phyloP scores from a whole-genome alignment of 768 basidiomycete genomes.

The Russula sp. region DNA sequence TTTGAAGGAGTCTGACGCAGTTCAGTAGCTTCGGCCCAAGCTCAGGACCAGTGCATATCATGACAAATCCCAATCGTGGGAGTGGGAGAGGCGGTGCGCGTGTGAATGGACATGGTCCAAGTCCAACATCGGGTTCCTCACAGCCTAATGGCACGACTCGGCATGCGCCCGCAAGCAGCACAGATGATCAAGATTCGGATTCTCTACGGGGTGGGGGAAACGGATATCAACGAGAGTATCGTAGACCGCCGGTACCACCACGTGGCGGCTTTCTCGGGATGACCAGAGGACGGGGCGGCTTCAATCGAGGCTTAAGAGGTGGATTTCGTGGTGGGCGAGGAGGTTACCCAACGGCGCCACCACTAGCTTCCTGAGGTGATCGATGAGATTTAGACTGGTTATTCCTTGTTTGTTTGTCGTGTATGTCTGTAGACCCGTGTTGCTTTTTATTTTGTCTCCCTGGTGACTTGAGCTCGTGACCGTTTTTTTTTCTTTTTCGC shows the following conservation, averaged over 20 bases:
- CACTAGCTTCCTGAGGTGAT: slow-evolving; percentile 5
- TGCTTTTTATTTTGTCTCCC: not conserved
- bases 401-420: not conserved
- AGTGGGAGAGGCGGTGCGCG: slow-evolving; percentile 36
- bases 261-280: slow-evolving; percentile 26
- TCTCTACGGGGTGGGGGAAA: slow-evolving; percentile 12
- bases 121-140: slow-evolving; percentile 24
- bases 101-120: slow-evolving; percentile 24
- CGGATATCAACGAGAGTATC: slow-evolving; percentile 7
- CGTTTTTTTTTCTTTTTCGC: not conserved
- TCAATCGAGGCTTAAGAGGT: slow-evolving; percentile 26
- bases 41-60: slow-evolving; percentile 52
- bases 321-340: slow-evolving; percentile 27
- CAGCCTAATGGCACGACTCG: slow-evolving; percentile 20
- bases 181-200: slow-evolving; percentile 20
- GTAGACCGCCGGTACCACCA: slow-evolving; percentile 19
- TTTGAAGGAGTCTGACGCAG: not conserved
- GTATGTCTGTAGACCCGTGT: not conserved
- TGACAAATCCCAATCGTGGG: slow-evolving; percentile 68
- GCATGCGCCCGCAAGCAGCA: slow-evolving; percentile 2
- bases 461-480: not conserved
- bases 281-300: slow-evolving; percentile 30
- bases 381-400: not conserved
- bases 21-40: slow-evolving; percentile 27
- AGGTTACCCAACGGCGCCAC: slow-evolving; percentile 4